Percentiles rank a stretch among this genome's conserved stretches.
phyloP scores from a whole-genome alignment of 1,139 yeast genomes.

The Yamadazyma triangularis region DNA sequence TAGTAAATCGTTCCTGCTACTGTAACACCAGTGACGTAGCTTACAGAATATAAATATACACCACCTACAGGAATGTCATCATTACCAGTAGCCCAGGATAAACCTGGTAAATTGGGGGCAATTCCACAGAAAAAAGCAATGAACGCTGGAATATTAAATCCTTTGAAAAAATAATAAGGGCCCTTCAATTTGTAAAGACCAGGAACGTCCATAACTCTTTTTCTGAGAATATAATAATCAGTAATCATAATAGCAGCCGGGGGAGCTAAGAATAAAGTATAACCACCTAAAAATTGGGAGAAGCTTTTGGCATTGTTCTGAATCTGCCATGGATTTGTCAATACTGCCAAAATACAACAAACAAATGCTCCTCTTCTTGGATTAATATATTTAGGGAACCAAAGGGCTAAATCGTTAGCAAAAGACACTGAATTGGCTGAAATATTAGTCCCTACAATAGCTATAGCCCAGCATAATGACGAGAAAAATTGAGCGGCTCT shows the following conservation, averaged over 20 bases:
- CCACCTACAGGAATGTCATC: conserved; percentile 10
- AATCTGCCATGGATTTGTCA: conserved; percentile 30
- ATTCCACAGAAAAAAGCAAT: conserved; percentile 11
- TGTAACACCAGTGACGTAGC: conserved; percentile 6
- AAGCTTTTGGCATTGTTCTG: conserved; percentile 12
- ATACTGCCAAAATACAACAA: conserved; percentile 33
- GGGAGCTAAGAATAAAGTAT: conserved; percentile 12
- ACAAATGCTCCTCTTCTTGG: conserved; percentile 51
- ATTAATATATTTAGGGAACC: conserved; percentile 46
- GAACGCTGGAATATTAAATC: conserved; percentile 13
- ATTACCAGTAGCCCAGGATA: conserved; percentile 11
- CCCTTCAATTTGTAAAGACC: conserved; percentile 12
- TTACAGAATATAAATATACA: conserved; percentile 8
- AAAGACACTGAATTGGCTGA: conserved; percentile 50
- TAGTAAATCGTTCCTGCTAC: conserved; percentile 8
- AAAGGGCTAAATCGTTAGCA: conserved; percentile 49
- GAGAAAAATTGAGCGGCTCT: conserved; percentile 46
- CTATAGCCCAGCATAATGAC: conserved; percentile 39
- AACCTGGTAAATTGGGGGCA: conserved; percentile 13
- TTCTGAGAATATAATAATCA: conserved; percentile 12
- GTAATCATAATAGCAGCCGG: conserved; percentile 12
- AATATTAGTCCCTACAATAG: conserved; percentile 45
- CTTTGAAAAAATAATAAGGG: conserved; percentile 9
- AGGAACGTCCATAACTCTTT: conserved; percentile 10
- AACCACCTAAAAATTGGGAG: conserved; percentile 12